A percentile compares a stretch with the other conserved stretches of the same genome.
Conservation (phyloP, 768 basidiomycete genomes). For the Suillus alpinus region DNA sequence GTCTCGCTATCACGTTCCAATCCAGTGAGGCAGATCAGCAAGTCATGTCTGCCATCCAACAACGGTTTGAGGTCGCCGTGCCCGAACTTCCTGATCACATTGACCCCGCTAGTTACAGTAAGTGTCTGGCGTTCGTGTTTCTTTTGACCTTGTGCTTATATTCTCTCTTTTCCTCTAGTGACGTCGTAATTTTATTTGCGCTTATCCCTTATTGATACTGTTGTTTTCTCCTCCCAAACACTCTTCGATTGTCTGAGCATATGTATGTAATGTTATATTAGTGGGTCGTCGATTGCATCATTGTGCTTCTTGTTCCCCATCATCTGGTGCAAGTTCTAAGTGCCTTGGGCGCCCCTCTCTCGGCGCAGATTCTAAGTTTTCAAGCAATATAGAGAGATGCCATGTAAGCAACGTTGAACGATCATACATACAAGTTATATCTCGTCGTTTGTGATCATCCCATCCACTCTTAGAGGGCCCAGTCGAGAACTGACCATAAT, state of each 20-base stretch:
- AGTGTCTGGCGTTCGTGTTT: conserved; percentile 32
- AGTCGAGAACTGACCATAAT: background rate
- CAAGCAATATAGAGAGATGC: background rate
- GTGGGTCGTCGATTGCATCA: conserved; percentile 5
- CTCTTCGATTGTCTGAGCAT: conserved; percentile 5
- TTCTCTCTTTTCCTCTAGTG: conserved; percentile 28
- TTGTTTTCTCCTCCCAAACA: conserved; percentile 5
- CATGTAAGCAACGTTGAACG: background rate
- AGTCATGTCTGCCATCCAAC: conserved; percentile 93
- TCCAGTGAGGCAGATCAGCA: conserved; percentile 89
- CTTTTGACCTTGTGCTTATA: background rate
- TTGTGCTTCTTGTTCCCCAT: background rate
- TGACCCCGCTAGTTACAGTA: conserved; percentile 94
- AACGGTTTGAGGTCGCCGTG: conserved; percentile 95
- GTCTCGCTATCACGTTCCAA: conserved; percentile 96
- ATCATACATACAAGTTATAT: background rate
- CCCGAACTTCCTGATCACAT: conserved; percentile 93
- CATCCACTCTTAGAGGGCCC: too few relatives aligned
- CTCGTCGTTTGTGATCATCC: too few relatives aligned
- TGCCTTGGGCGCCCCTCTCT: background rate
- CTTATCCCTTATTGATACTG: conserved; percentile 7
- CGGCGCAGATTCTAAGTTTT: background rate
- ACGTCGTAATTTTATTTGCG: conserved; percentile 39
- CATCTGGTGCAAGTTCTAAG: background rate
- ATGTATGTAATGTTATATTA: conserved; percentile 23